A percentile compares a stretch with the other conserved stretches of the same genome.
These are phyloP conservation scores for Loxodes magnus DNA, from an alignment of 73 alveolate genomes.

Conservation along the genomic window DNA sequence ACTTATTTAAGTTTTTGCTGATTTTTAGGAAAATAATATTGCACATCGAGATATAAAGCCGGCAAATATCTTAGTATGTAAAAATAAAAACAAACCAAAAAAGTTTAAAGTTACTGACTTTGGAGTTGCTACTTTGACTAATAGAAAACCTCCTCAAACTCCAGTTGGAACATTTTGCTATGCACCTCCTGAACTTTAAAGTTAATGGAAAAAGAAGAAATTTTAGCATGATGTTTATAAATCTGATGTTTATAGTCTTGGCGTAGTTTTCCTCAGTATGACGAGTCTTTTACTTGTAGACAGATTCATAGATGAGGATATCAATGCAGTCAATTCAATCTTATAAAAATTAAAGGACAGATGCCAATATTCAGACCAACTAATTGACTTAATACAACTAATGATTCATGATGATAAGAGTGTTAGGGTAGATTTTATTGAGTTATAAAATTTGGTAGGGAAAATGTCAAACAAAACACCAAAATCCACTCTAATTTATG, in stretches of 20 bases:
- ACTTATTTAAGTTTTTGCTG: slow-evolving; percentile 7
- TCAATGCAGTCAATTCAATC: neutral
- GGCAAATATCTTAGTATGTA: neutral
- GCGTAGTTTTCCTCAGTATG: slow-evolving; percentile 4
- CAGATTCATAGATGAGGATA: neutral
- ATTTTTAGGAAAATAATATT: slow-evolving; percentile 1
- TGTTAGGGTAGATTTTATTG: slow-evolving; percentile 1
- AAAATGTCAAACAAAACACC: too few relatives aligned
- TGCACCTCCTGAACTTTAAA: slow-evolving; percentile 5
- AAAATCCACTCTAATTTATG: too few relatives aligned
- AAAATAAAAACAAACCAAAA: neutral
- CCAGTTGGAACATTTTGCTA: neutral
- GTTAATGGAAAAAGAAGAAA: neutral
- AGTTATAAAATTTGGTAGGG: neutral
- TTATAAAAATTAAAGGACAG: neutral
- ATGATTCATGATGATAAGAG: neutral
- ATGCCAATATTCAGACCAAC: neutral
- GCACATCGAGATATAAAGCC: slow-evolving; percentile 13
- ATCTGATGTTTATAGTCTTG: slow-evolving; percentile 13
- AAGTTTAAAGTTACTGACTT: neutral
- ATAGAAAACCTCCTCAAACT: neutral
- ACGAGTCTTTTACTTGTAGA: neutral
- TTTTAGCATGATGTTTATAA: neutral
- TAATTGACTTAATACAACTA: neutral
- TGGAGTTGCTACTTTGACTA: neutral